These are phyloP conservation scores for Peronospora farinosa DNA, from an alignment of 352 stramenopile species.

Conservation along the genomic window DNA sequence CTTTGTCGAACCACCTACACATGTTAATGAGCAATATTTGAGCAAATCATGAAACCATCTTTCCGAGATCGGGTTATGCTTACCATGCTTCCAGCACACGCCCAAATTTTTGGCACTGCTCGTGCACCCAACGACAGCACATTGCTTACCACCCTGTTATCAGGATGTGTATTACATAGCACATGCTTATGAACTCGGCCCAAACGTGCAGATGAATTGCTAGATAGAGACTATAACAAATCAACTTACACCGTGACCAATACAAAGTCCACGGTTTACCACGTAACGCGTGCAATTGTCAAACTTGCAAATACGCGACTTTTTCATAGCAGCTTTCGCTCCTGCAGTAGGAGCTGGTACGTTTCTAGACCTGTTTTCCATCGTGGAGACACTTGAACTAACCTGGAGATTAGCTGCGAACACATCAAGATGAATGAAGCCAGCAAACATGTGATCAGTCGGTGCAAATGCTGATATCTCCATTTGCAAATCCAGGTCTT, in stretches of 20 bases:
- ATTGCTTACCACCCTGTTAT: constrained; percentile 63
- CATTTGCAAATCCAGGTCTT: constrained; percentile 19
- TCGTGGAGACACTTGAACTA: constrained; percentile 8
- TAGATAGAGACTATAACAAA: background rate
- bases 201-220: constrained; percentile 4
- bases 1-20: constrained; percentile 58
- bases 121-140: constrained; percentile 51
- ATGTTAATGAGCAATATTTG: constrained; percentile 21
- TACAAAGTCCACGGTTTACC: constrained; percentile 69
- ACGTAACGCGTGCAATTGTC: constrained; percentile 71
- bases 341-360: constrained; percentile 11
- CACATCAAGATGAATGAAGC: constrained; percentile 10
- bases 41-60: constrained; percentile 38
- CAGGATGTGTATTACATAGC: constrained; percentile 21
- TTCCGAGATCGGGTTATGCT: constrained; percentile 22
- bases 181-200: constrained; percentile 15
- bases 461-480: constrained; percentile 9
- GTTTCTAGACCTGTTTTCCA: constrained; percentile 25
- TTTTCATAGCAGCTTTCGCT: constrained; percentile 36
- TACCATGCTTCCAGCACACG: constrained; percentile 75
- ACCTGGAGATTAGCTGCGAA: constrained; percentile 24
- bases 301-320: constrained; percentile 72
- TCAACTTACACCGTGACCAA: constrained; percentile 51
- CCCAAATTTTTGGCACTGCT: constrained; percentile 73
- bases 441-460: constrained; percentile 20